Evolutionary conservation across 352 stramenopile genomes (phyloP).

Genomic region (Thalassiosira mediterranea): DNA sequence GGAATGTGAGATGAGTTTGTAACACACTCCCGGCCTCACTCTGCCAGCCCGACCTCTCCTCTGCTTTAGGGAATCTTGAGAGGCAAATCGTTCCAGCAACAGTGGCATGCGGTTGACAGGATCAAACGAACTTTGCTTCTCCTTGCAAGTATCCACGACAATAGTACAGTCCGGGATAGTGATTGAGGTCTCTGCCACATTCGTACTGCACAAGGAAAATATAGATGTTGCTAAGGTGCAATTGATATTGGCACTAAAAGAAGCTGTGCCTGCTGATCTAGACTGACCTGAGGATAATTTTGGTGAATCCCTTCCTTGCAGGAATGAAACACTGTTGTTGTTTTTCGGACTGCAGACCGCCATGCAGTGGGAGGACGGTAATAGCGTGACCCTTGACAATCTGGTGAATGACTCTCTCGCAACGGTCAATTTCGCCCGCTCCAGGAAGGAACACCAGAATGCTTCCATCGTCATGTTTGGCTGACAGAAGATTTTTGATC

Average conservation of each 20-base stretch:
- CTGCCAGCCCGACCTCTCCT: slow-evolving; percentile 71
- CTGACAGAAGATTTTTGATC: slow-evolving; percentile 59
- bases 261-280: slow-evolving; percentile 42
- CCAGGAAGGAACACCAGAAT: slow-evolving; percentile 96
- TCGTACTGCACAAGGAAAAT: slow-evolving; percentile 12
- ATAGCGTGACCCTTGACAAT: slow-evolving; percentile 47
- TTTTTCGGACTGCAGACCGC: slow-evolving; percentile 73
- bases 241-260: not conserved
- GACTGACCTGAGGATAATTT: slow-evolving; percentile 79
- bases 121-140: slow-evolving; percentile 90
- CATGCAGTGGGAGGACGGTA: slow-evolving; percentile 80
- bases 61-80: slow-evolving; percentile 75
- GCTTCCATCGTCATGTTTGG: slow-evolving; percentile 78
- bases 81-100: slow-evolving; percentile 77
- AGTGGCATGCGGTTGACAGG: slow-evolving; percentile 83
- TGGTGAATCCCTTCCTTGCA: slow-evolving; percentile 53
- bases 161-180: slow-evolving; percentile 97
- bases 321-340: slow-evolving; percentile 77
- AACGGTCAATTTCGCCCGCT: slow-evolving; percentile 90
- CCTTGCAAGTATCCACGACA: slow-evolving; percentile 87
- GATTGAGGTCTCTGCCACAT: slow-evolving; percentile 87
- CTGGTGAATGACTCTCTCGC: slow-evolving; percentile 54
- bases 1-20: slow-evolving; percentile 75
- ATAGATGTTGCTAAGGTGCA: not conserved
- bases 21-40: slow-evolving; percentile 74